These are phyloP conservation scores for Apiospora sp. DNA, from an alignment of 2,329 filamentous ascomycete genomes.

Conservation along the genomic window DNA sequence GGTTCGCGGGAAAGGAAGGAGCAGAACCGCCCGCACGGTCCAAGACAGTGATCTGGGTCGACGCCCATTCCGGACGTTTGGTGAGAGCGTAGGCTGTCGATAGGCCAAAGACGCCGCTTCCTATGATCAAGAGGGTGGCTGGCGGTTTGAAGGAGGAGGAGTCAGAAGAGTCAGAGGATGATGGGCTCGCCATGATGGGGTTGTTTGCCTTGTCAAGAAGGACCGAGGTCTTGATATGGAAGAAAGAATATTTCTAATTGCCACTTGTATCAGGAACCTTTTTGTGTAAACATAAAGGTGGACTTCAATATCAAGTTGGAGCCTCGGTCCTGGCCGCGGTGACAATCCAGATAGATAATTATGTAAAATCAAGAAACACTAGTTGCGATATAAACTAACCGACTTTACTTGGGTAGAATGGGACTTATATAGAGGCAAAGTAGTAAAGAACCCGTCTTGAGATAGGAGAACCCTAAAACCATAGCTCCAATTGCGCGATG, in stretches of 20 bases:
- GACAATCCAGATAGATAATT: neutral
- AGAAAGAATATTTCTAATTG: neutral
- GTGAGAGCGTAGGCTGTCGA: constrained; percentile 71
- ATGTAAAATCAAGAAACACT: neutral
- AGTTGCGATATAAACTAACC: neutral
- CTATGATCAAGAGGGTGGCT: constrained; percentile 68
- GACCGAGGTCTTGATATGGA: neutral
- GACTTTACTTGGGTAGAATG: neutral
- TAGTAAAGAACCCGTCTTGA: neutral
- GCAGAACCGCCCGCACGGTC: constrained; percentile 44
- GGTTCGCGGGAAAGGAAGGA: constrained; percentile 47
- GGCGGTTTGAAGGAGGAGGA: constrained; percentile 31
- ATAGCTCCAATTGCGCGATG: constrained; percentile 10
- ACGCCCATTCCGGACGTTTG: constrained; percentile 62
- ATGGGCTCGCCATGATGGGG: neutral
- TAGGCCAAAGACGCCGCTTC: constrained; percentile 59
- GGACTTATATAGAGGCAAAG: neutral
- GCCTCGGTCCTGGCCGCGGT: neutral
- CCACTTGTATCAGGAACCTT: neutral
- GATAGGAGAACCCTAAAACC: constrained; percentile 10
- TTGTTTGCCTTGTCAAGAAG: neutral
- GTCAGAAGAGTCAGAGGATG: neutral
- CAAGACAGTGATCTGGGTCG: constrained; percentile 65
- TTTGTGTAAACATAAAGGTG: neutral
- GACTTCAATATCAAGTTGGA: neutral